phyloP scores from a whole-genome alignment of 2,329 filamentous ascomycete genomes.

The Dactylellina leptospora region DNA sequence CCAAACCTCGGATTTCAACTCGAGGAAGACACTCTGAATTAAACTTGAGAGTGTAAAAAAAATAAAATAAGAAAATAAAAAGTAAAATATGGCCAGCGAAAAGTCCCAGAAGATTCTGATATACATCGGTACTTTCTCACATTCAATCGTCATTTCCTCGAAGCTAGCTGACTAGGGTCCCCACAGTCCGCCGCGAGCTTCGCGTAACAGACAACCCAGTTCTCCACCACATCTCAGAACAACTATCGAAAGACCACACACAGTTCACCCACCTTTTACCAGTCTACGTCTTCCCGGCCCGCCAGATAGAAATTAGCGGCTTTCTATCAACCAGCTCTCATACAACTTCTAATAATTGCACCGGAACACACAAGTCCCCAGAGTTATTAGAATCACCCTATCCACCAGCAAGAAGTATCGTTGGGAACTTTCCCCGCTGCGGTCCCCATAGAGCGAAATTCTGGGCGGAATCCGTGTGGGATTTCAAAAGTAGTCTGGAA shows the following conservation, averaged over 20 bases:
- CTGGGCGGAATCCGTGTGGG: conserved; percentile 76
- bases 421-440: conserved; percentile 76
- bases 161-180: not conserved
- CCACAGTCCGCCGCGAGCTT: conserved; percentile 71
- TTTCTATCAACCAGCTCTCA: conserved; percentile 66
- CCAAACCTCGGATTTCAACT: conserved; percentile 12
- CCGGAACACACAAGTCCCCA: not conserved
- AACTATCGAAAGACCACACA: conserved; percentile 17
- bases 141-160: not conserved
- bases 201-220: conserved; percentile 79
- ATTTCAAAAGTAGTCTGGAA: conserved; percentile 72
- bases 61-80: not conserved
- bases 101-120: conserved; percentile 21
- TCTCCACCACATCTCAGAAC: conserved; percentile 64
- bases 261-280: conserved; percentile 73
- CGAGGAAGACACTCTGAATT: not conserved
- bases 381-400: conserved; percentile 68
- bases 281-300: conserved; percentile 73
- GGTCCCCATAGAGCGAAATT: conserved; percentile 77
- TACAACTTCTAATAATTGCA: not conserved
- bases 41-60: too few species aligned
- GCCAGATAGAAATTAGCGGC: conserved; percentile 78
- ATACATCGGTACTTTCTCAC: conserved; percentile 21
- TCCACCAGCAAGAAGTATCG: conserved; percentile 71
- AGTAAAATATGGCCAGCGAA: conserved; percentile 16